phyloP scores from a whole-genome alignment of 345 rosid genomes.

The Cardamine resedifolia region DNA sequence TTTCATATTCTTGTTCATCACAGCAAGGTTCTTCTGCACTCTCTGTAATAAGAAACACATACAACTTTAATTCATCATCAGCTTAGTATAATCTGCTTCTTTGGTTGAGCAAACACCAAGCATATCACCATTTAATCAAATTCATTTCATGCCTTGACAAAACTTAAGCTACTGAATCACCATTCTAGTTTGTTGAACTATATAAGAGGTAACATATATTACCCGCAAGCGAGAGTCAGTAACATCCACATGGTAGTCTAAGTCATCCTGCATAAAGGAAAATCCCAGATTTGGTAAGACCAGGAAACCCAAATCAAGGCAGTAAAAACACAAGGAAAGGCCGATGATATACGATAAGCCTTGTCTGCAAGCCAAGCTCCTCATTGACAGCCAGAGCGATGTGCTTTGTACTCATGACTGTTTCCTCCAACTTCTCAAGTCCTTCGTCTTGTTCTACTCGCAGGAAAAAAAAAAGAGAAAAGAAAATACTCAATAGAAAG shows the following conservation, averaged over 20 bases:
- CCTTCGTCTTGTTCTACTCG: constrained; percentile 97
- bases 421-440: constrained; percentile 85
- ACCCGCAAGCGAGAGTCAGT: constrained; percentile 89
- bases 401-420: constrained; percentile 86
- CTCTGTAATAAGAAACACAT: constrained; percentile 52
- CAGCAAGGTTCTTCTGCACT: constrained; percentile 87
- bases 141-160: not conserved
- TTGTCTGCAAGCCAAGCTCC: constrained; percentile 81
- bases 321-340: not conserved
- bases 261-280: constrained; percentile 64
- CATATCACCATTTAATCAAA: not conserved
- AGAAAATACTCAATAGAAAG: not conserved
- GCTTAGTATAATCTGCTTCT: too few species aligned
- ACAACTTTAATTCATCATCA: not conserved
- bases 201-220: constrained; percentile 30
- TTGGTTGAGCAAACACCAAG: too few species aligned
- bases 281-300: constrained; percentile 4
- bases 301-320: constrained; percentile 8
- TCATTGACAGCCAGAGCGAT: constrained; percentile 88
- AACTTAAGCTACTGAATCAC: not conserved
- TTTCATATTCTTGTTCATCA: constrained; percentile 85
- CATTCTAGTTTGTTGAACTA: not conserved
- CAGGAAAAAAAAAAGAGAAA: not conserved
- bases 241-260: constrained; percentile 87
- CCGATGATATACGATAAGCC: constrained; percentile 66